These are phyloP conservation scores for Gracilaria gracilis DNA, from an alignment of 23 red algal genomes.

Conservation along the genomic window DNA sequence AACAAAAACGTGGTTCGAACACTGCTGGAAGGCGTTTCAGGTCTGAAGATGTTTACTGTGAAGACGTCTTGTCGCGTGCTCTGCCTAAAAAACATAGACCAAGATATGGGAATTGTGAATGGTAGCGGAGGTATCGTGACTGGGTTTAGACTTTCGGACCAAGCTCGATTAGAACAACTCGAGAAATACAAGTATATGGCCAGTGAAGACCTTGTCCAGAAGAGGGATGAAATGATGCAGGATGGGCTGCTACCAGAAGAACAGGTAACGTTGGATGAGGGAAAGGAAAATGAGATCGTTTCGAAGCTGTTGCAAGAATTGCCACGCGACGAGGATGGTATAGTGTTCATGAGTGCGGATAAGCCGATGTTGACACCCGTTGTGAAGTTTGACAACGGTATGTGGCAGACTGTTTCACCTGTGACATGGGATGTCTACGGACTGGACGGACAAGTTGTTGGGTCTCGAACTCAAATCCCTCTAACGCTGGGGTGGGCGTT, in stretches of 20 bases:
- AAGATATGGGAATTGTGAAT: conserved; percentile 52
- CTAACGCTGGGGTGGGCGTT: conserved; percentile 74
- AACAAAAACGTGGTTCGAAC: not conserved
- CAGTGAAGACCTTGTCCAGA: not conserved
- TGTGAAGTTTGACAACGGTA: conserved; percentile 66
- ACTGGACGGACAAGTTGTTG: conserved; percentile 48
- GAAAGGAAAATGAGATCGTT: not conserved
- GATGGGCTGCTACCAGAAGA: conserved; percentile 34
- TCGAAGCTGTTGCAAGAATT: conserved; percentile 8
- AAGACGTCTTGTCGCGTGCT: conserved; percentile 52
- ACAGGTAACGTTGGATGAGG: conserved; percentile 2
- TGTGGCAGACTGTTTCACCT: not conserved
- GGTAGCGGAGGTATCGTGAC: conserved; percentile 58
- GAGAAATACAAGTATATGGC: conserved; percentile 32
- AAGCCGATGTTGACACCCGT: conserved; percentile 2
- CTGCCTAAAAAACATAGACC: conserved; percentile 67
- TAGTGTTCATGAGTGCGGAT: not conserved
- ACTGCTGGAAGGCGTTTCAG: conserved; percentile 31
- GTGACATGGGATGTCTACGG: conserved; percentile 40
- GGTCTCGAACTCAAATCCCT: conserved; percentile 39
- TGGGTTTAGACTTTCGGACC: conserved; percentile 16
- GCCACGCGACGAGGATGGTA: not conserved
- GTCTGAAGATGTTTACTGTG: conserved; percentile 22
- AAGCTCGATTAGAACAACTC: conserved; percentile 1
- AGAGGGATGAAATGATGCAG: not conserved